Evolutionary conservation across 2,329 filamentous ascomycete genomes (phyloP).

Genomic region (Stenocarpella maydis): DNA sequence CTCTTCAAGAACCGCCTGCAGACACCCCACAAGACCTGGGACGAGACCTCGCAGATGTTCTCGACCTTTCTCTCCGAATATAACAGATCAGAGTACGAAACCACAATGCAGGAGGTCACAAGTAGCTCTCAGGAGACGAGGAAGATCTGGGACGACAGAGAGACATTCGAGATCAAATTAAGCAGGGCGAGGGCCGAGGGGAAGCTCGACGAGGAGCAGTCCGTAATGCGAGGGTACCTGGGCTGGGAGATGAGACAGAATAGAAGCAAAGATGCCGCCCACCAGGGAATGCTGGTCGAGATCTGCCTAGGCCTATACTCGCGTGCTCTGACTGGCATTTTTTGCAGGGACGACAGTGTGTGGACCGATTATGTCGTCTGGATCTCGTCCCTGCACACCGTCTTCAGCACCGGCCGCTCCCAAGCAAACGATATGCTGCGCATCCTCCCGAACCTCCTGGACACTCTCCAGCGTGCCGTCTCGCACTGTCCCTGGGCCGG

Average conservation of each 20-base stretch:
- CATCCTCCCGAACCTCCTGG: constrained; percentile 62
- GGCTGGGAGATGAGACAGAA: constrained; percentile 80
- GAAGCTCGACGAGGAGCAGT: constrained; percentile 63
- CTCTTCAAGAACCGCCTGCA: constrained; percentile 75
- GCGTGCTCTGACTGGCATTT: constrained; percentile 74
- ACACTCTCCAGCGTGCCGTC: constrained; percentile 82
- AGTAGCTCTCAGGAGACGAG: constrained; percentile 70
- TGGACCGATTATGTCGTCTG: constrained; percentile 90
- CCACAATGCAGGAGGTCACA: constrained; percentile 74
- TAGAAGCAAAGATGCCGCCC: constrained; percentile 59
- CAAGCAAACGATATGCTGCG: constrained; percentile 48
- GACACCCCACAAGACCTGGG: constrained; percentile 78
- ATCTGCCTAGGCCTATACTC: constrained; percentile 76
- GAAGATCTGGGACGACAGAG: constrained; percentile 68
- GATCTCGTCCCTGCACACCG: constrained; percentile 60
- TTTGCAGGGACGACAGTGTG: constrained; percentile 75
- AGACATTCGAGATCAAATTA: constrained; percentile 73
- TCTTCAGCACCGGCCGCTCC: constrained; percentile 47
- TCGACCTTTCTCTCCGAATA: constrained; percentile 78
- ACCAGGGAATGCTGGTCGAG: constrained; percentile 54
- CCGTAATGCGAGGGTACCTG: constrained; percentile 72
- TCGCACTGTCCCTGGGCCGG: constrained; percentile 95
- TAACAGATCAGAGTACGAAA: constrained; percentile 75
- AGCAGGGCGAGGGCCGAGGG: constrained; percentile 63
- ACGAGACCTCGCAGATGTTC: constrained; percentile 77